Evolutionary conservation across 73 alveolate genomes (phyloP), one percentile per base, ranked within the genome.

Genomic region (Durusdinium trenchii): DNA sequence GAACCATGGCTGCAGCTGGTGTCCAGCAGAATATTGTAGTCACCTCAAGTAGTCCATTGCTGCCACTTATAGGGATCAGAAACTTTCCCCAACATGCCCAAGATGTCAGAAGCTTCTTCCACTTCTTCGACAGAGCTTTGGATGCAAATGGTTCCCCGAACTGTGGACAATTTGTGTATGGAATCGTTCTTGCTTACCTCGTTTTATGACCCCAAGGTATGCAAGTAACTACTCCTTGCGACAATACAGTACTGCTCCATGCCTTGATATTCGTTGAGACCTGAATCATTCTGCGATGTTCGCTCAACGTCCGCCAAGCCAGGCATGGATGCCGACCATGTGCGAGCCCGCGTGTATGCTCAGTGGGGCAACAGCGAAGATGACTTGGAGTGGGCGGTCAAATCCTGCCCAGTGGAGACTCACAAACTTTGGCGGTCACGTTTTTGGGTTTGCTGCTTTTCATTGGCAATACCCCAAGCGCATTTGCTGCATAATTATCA

Each of bases 361-460:
- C 98, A 91, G 76, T 91, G 98, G 98, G 98, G 98, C 54, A 78
- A 91, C 61, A 47, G 64, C 54, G 98, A 91, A 54, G 98, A 91
- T n/a, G 98, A 91, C 43, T 52, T 91, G 98, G 78, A 67, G 38
- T 91, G 98, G 98, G 98, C 98, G 36, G 64, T 67, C 51, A n/a
- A n/a, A 1, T 91, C 98, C 52, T 91, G 98, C 60, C 98, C 98
- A 6, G 98, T 91, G 76, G 98, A 67, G 32, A 14, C 98, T 50
- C 32, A 23, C 23, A n/a, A 1, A 32, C 7, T 60, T 60, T 23
- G 73, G 18, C 30, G 73, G 73, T 60, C 73, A 60, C 18, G 73
- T 23, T 23, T 60, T 60, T 23, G 1, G n/a, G 30, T 60, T 23
- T 23, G 30, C 18, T 60, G 73, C 18, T 23, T 16, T 23, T 57